Conservation (phyloP, 371 early-diverging fungal species). For the Lichtheimia ramosa region DNA sequence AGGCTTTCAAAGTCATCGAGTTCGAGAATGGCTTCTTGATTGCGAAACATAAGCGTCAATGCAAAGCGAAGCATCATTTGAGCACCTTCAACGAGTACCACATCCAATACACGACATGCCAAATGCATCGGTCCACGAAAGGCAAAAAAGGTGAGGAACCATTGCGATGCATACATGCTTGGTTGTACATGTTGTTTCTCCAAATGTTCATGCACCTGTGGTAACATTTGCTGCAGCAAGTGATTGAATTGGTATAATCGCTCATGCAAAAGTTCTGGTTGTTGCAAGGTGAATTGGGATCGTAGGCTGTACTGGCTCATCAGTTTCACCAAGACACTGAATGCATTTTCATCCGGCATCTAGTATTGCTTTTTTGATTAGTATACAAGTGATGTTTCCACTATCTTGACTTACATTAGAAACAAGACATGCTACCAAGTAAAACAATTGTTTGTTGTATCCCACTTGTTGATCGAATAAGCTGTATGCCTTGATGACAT, state of each 20-base stretch:
- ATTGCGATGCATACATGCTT: conserved; percentile 79
- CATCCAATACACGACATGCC: conserved; percentile 86
- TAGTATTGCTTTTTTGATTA: too few species aligned
- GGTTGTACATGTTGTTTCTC: conserved; percentile 66
- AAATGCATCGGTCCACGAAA: conserved; percentile 80
- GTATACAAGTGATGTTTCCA: too few species aligned
- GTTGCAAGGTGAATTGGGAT: conserved; percentile 66
- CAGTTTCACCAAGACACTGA: conserved; percentile 75
- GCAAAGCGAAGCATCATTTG: conserved; percentile 81
- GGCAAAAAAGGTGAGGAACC: conserved; percentile 88
- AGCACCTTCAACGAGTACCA: conserved; percentile 87
- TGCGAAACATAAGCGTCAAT: conserved; percentile 79
- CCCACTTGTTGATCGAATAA: conserved; percentile 92
- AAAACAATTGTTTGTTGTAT: conserved; percentile 95
- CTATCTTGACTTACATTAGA: conserved; percentile 61
- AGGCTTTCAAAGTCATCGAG: conserved; percentile 79
- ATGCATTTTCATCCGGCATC: conserved; percentile 88
- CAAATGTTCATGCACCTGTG: conserved; percentile 74
- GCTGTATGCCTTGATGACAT: conserved; percentile 89
- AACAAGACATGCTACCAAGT: conserved; percentile 85
- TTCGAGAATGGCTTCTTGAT: conserved; percentile 69
- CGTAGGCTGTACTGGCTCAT: conserved; percentile 78
- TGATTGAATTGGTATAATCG: conserved; percentile 84
- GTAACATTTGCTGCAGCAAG: conserved; percentile 68
- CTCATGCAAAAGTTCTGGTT: conserved; percentile 80